Percentiles rank a stretch among this genome's conserved stretches.
phyloP scores from a whole-genome alignment of 345 rosid genomes.

The Pistacia atlantica region DNA sequence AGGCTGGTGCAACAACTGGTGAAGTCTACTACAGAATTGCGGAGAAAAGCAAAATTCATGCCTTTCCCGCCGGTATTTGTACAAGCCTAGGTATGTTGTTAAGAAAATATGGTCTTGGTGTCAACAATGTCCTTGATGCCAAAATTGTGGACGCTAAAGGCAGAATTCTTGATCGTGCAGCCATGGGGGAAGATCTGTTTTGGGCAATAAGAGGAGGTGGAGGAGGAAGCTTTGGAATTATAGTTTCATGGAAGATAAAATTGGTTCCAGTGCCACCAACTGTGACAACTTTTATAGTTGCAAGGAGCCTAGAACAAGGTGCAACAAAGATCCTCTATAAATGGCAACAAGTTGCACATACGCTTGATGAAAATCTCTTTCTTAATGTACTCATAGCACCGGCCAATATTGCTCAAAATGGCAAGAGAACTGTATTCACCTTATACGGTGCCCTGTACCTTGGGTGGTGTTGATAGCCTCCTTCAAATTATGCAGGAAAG shows the following conservation, averaged over 20 bases:
- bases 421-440: conserved; percentile 35
- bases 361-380: conserved; percentile 52
- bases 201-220: background rate
- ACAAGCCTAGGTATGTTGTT: conserved; percentile 36
- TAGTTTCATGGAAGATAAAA: conserved; percentile 57
- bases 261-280: conserved; percentile 64
- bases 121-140: background rate
- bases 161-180: background rate
- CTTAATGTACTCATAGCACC: conserved; percentile 40
- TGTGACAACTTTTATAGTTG: conserved; percentile 58
- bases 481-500: conserved; percentile 41
- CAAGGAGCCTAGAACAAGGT: conserved; percentile 51
- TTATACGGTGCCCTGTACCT: conserved; percentile 39
- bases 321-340: conserved; percentile 42
- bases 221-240: conserved; percentile 56
- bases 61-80: conserved; percentile 21
- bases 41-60: conserved; percentile 55
- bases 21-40: conserved; percentile 35
- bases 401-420: conserved; percentile 17
- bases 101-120: background rate
- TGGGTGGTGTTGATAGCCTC: conserved; percentile 40
- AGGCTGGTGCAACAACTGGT: conserved; percentile 59
- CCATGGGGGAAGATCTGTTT: background rate
- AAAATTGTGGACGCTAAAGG: conserved; percentile 42
- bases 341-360: conserved; percentile 52